phyloP scores from a whole-genome alignment of 2,329 filamentous ascomycete species.

The Trichophaea hybrida region DNA sequence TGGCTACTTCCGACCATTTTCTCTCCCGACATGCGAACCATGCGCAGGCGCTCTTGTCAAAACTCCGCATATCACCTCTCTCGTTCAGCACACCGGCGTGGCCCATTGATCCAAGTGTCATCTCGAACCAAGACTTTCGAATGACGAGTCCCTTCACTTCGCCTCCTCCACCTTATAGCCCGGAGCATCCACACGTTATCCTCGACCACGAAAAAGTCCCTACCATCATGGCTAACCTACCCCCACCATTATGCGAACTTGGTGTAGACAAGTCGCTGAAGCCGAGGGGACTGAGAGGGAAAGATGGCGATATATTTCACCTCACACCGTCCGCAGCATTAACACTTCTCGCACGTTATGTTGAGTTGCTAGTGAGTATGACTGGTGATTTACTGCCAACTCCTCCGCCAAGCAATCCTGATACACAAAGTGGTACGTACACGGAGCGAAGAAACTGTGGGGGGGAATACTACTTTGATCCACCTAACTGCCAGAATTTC shows the following conservation, averaged over 20 bases:
- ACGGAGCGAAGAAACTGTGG: conserved; percentile 29
- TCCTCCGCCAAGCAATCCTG: conserved; percentile 50
- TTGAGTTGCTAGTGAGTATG: conserved; percentile 56
- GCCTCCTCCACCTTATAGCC: conserved; percentile 19
- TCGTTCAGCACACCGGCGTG: background rate
- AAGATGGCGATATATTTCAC: conserved; percentile 52
- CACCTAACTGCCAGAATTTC: background rate
- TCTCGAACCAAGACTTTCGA: background rate
- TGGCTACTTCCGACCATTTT: conserved; percentile 21
- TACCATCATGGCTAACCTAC: conserved; percentile 12
- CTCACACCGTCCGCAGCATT: conserved; percentile 61
- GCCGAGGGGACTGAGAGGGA: conserved; percentile 17
- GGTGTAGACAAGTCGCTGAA: conserved; percentile 26
- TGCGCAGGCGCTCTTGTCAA: conserved; percentile 21
- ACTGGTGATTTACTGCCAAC: conserved; percentile 70
- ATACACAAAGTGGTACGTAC: conserved; percentile 37
- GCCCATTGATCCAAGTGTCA: background rate
- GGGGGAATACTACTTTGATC: conserved; percentile 34
- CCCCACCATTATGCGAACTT: conserved; percentile 21
- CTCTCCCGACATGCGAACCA: conserved; percentile 21
- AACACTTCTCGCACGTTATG: conserved; percentile 57
- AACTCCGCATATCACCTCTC: conserved; percentile 21
- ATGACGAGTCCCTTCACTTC: conserved; percentile 23
- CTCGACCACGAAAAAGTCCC: conserved; percentile 23
- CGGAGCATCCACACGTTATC: conserved; percentile 22